A percentile compares a stretch with the other conserved stretches of the same genome.
phyloP scores from a whole-genome alignment of 2,329 filamentous ascomycete species.

The Aspergillus intermedius region DNA sequence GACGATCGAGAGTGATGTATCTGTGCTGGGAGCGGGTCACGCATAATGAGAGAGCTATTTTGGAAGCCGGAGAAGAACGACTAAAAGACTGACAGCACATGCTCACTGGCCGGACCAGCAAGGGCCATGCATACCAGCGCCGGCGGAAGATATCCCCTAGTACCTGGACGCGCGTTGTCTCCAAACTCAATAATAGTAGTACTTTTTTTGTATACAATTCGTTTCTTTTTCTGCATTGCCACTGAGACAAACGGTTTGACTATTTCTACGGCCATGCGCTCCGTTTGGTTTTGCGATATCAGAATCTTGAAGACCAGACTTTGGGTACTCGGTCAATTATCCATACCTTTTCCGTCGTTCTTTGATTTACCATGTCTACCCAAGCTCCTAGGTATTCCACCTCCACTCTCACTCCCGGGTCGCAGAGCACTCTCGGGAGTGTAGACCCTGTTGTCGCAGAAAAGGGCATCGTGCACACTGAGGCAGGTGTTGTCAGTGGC shows the following conservation, averaged over 20 bases:
- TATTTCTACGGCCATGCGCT: constrained; percentile 6
- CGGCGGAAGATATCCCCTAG: constrained; percentile 1
- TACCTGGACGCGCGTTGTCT: constrained; percentile 10
- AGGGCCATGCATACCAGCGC: constrained; percentile 10
- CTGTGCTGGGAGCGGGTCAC: neutral
- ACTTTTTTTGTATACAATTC: constrained; percentile 1
- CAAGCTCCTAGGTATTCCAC: constrained; percentile 1
- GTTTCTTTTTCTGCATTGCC: constrained; percentile 2
- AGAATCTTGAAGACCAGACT: neutral
- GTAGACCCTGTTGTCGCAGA: constrained; percentile 3
- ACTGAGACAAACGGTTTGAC: neutral
- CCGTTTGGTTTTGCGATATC: neutral
- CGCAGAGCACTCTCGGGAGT: constrained; percentile 4
- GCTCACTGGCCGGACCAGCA: constrained; percentile 1
- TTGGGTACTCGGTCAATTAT: neutral
- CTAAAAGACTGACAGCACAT: neutral
- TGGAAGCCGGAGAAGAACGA: neutral
- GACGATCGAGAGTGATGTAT: neutral
- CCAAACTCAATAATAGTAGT: constrained; percentile 3
- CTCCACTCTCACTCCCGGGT: constrained; percentile 2
- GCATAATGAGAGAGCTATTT: neutral
- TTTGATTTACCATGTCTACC: constrained; percentile 4
- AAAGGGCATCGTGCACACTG: constrained; percentile 5
- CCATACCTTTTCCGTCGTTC: neutral
- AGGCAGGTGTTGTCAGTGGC: neutral